phyloP scores from a whole-genome alignment of 495 filamentous ascomycete genomes.

The Polyplosphaeria fusca region DNA sequence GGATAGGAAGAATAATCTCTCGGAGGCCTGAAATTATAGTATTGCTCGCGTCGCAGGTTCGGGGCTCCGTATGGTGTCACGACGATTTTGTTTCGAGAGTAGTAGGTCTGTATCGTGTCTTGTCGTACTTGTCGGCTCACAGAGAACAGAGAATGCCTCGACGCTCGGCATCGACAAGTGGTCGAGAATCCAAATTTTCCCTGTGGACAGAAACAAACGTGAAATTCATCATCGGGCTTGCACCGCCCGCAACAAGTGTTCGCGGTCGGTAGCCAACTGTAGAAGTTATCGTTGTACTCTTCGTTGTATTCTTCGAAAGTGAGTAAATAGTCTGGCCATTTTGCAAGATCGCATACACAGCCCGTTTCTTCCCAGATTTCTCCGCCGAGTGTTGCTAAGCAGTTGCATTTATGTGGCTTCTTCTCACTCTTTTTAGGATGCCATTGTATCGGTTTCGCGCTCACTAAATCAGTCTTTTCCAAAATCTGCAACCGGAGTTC shows the following conservation, averaged over 20 bases:
- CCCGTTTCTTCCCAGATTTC: neutral
- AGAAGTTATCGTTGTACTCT: neutral
- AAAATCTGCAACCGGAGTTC: conserved; percentile 3
- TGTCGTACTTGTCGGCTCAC: conserved; percentile 5
- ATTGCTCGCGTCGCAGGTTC: neutral
- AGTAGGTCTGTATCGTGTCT: conserved; percentile 8
- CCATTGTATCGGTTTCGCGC: neutral
- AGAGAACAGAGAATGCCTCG: neutral
- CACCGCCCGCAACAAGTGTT: neutral
- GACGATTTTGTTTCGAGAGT: neutral
- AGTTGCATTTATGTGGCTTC: neutral
- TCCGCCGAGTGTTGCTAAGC: neutral
- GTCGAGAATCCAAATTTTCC: neutral
- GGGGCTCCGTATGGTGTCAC: neutral
- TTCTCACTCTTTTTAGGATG: neutral
- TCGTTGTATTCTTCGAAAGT: no score
- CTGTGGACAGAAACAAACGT: neutral
- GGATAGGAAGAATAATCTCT: neutral
- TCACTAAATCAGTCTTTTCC: neutral
- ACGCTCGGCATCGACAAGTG: neutral
- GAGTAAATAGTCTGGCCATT: no score
- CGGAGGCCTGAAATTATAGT: neutral
- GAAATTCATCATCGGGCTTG: neutral
- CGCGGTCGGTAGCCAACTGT: neutral
- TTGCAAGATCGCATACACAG: neutral